Conservation (phyloP, 2,329 filamentous ascomycete species). For the Epichloe uncinata region DNA sequence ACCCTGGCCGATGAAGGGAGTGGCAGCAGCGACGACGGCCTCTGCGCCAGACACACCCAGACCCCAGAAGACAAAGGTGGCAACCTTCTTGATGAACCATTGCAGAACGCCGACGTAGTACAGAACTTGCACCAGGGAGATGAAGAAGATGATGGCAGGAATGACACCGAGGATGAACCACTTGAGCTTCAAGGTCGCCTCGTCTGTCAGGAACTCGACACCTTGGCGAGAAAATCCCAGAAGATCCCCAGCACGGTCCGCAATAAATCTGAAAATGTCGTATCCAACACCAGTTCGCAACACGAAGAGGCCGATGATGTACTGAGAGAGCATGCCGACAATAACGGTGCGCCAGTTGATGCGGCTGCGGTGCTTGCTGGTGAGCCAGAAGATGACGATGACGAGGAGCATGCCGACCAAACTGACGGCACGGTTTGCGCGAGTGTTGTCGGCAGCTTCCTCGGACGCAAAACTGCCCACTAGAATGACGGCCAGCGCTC, state of each 20-base stretch:
- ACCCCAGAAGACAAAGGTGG: slow-evolving; percentile 81
- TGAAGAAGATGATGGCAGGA: slow-evolving; percentile 94
- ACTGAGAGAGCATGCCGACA: slow-evolving; percentile 79
- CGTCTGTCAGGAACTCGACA: slow-evolving; percentile 49
- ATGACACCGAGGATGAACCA: slow-evolving; percentile 72
- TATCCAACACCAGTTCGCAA: slow-evolving; percentile 67
- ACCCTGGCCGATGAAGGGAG: slow-evolving; percentile 87
- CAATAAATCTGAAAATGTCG: slow-evolving; percentile 87
- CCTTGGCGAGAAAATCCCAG: slow-evolving; percentile 66
- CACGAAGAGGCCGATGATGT: slow-evolving; percentile 79
- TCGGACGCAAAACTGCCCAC: slow-evolving; percentile 62
- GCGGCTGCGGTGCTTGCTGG: slow-evolving; percentile 52
- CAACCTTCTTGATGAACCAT: slow-evolving; percentile 83
- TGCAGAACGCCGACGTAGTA: slow-evolving; percentile 73
- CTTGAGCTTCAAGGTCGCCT: slow-evolving; percentile 28
- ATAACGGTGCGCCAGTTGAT: slow-evolving; percentile 72
- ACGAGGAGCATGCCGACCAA: slow-evolving; percentile 67
- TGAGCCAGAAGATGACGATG: slow-evolving; percentile 51
- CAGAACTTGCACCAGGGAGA: slow-evolving; percentile 75
- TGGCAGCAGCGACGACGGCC: slow-evolving; percentile 85
- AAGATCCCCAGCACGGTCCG: slow-evolving; percentile 56
- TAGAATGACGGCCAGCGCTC: slow-evolving; percentile 61
- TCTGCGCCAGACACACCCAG: slow-evolving; percentile 82
- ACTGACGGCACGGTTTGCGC: slow-evolving; percentile 66
- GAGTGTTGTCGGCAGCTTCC: slow-evolving; percentile 62